Evolutionary conservation across 176 grass and related monocot species (phyloP).

Genomic region (Panicum miliaceum): DNA sequence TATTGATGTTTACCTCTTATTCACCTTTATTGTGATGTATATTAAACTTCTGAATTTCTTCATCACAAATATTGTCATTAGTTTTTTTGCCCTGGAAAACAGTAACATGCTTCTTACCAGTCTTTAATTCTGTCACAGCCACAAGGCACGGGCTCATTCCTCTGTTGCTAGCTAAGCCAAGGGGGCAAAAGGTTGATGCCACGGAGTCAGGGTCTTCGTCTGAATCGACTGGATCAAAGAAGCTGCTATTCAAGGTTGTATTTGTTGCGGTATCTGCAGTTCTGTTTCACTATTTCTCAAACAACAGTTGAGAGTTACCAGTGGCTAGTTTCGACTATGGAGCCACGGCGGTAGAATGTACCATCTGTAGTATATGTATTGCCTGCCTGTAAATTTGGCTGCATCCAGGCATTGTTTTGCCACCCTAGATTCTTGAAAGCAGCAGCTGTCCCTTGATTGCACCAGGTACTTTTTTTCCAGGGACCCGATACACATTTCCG

Average conservation of each 20-base stretch:
- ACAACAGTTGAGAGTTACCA: slow-evolving; percentile 41
- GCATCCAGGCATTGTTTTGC: slow-evolving; percentile 1
- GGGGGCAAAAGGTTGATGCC: slow-evolving; percentile 35
- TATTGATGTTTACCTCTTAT: neutral
- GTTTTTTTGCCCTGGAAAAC: neutral
- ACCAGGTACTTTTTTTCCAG: neutral
- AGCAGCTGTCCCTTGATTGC: neutral
- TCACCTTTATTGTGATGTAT: neutral
- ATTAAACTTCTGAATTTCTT: neutral
- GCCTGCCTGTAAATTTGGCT: slow-evolving; percentile 36
- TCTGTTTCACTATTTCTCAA: slow-evolving; percentile 46
- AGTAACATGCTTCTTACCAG: neutral
- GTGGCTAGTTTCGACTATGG: slow-evolving; percentile 6
- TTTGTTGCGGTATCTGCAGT: slow-evolving; percentile 45
- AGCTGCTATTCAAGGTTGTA: slow-evolving; percentile 53
- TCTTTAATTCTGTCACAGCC: slow-evolving; percentile 36
- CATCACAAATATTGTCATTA: slow-evolving; percentile 8
- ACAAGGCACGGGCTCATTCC: slow-evolving; percentile 43
- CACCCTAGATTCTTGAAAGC: slow-evolving; percentile 12
- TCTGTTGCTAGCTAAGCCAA: slow-evolving; percentile 47
- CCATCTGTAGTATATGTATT: slow-evolving; percentile 37
- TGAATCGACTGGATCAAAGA: slow-evolving; percentile 35
- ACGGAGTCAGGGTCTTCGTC: slow-evolving; percentile 29
- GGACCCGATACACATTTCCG: neutral
- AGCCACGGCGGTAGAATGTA: slow-evolving; percentile 27